These are phyloP conservation scores for Solanum peruvianum DNA, from an alignment of 257 asterid genomes.

Conservation along the genomic window DNA sequence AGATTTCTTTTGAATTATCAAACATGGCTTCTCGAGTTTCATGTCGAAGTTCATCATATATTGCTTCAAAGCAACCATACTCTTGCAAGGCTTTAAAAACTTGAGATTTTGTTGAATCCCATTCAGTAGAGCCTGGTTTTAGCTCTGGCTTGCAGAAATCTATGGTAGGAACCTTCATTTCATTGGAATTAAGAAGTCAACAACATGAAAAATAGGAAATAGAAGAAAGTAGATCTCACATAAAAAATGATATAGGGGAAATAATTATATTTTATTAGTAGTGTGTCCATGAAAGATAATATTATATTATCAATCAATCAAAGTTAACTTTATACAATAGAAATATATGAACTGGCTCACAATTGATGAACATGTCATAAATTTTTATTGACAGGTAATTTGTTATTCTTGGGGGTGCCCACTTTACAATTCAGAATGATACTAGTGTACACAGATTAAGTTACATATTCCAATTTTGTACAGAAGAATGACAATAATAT, in stretches of 20 bases:
- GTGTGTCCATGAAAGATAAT: too few relatives aligned
- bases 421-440: not conserved
- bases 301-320: too few relatives aligned
- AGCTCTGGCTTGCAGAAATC: not conserved
- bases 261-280: too few relatives aligned
- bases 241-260: not conserved
- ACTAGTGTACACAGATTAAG: not conserved
- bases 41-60: not conserved
- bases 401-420: not conserved
- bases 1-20: not conserved
- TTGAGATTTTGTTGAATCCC: not conserved
- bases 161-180: not conserved
- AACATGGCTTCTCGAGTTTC: not conserved
- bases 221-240: not conserved
- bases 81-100: not conserved
- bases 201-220: not conserved
- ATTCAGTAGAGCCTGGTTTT: not conserved
- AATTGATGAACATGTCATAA: not conserved
- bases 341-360: not conserved
- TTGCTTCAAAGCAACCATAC: not conserved
- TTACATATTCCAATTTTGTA: conserved; percentile 12
- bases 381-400: not conserved
- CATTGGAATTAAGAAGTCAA: not conserved
- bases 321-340: not conserved
- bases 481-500: conserved; percentile 20